phyloP scores from a whole-genome alignment of 2,329 filamentous ascomycete genomes.

The Penicillium sp. region DNA sequence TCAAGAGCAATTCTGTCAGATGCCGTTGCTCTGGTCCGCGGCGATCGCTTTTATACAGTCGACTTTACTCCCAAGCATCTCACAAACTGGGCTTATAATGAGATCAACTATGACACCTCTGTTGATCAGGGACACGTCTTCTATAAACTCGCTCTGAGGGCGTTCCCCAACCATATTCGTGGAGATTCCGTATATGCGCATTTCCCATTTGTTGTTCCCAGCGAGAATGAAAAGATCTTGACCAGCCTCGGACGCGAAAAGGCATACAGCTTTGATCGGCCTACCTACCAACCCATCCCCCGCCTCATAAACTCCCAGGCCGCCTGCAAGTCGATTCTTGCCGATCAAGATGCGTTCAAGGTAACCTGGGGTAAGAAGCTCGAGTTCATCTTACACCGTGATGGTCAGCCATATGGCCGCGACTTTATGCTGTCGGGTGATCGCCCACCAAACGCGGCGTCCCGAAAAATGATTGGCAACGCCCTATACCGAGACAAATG shows the following conservation, averaged over 20 bases:
- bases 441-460: slow-evolving; percentile 44
- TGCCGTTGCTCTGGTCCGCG: slow-evolving; percentile 51
- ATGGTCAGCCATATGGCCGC: slow-evolving; percentile 43
- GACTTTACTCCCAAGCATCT: slow-evolving; percentile 51
- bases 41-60: slow-evolving; percentile 53
- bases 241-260: slow-evolving; percentile 44
- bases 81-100: slow-evolving; percentile 52
- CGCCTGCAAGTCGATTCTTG: slow-evolving; percentile 49
- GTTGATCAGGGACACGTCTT: slow-evolving; percentile 56
- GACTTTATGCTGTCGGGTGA: slow-evolving; percentile 56
- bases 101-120: slow-evolving; percentile 47
- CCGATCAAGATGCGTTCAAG: slow-evolving; percentile 49
- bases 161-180: slow-evolving; percentile 55
- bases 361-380: slow-evolving; percentile 54
- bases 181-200: slow-evolving; percentile 56
- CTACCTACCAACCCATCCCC: slow-evolving; percentile 37
- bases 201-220: slow-evolving; percentile 54
- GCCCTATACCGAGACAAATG: slow-evolving; percentile 53
- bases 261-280: slow-evolving; percentile 46
- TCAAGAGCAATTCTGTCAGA: slow-evolving; percentile 51
- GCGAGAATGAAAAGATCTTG: slow-evolving; percentile 51
- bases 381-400: slow-evolving; percentile 48
- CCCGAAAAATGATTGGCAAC: slow-evolving; percentile 48
- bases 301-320: slow-evolving; percentile 51
- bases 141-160: slow-evolving; percentile 57